Evolutionary conservation across 2,329 filamentous ascomycete genomes (phyloP), one percentile per base, ranked within the genome.

Genomic region (Calonectria hongkongensis): DNA sequence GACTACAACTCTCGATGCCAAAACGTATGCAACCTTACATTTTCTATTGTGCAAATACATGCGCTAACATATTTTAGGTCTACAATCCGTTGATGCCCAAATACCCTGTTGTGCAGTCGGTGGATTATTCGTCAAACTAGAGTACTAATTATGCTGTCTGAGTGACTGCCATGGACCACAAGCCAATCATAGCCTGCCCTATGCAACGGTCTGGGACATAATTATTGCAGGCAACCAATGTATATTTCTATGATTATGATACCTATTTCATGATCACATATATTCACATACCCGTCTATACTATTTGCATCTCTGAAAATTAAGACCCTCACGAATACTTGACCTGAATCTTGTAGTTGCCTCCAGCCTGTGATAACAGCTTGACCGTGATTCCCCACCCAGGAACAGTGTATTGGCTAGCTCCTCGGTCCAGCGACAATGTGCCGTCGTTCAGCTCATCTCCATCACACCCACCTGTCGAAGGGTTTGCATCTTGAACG

Each of bases 401-500:
- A 3, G 65, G 51, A 2, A 73, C 58, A 2, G 73, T 63, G 43
- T 70, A 75, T 18, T 21, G n/a, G 62, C 36, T 25, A 66, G 69
- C 60, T 16, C 60, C 47, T 0, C 65, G 51, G n/a, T 47, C 36
- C 21, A 75, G 27, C 9, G 75, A 74, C 65, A 85, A 69, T 8
- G 82, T 79, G 5, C 79, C 82, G 63, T 84, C 83, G 41, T 84
- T 82, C 10, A 84, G 73, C 56, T 79, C 75, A 33, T 41, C 66
- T 4, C 71, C 77, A 0, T 75, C 78, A 30, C 82, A 85, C 2
- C 79, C 78, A 6, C 76, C 76, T 2, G 81, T 81, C 1, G 64
- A 50, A 3, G 83, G 81, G 1, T 79, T 85, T 0, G 74, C 72
- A 65, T 85, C 82, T 0, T 84, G 47, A 18, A 85, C 82, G 1